Conservation (phyloP, 805 yeast species). For the Candida stauntonica region DNA sequence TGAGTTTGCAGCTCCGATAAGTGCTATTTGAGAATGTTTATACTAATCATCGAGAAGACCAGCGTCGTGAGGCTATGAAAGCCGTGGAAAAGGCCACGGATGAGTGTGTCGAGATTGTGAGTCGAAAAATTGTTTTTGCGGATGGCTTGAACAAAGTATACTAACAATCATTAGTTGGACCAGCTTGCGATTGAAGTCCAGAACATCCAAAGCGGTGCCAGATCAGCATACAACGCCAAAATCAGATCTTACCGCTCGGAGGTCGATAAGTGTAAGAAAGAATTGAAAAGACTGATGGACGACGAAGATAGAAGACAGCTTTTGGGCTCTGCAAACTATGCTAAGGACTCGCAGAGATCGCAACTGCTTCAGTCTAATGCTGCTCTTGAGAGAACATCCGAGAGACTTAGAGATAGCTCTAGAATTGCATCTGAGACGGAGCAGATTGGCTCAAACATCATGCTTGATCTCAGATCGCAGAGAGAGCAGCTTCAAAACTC, state of each 20-base stretch:
- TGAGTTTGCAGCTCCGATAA: conserved; percentile 20
- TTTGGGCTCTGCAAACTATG: conserved; percentile 48
- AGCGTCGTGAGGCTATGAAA: conserved; percentile 49
- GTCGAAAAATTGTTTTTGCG: conserved; percentile 15
- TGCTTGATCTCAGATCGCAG: conserved; percentile 85
- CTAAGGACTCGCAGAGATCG: conserved; percentile 67
- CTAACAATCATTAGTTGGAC: conserved; percentile 43
- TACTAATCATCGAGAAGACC: conserved; percentile 31
- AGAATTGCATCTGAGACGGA: conserved; percentile 92
- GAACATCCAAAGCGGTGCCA: conserved; percentile 65
- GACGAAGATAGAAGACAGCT: conserved; percentile 68
- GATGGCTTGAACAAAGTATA: not conserved
- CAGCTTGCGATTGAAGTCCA: conserved; percentile 87
- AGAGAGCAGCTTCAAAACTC: conserved; percentile 87
- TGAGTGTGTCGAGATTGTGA: conserved; percentile 65
- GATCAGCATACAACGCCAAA: conserved; percentile 71
- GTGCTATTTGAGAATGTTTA: not conserved
- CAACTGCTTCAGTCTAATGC: conserved; percentile 74
- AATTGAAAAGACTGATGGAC: conserved; percentile 55
- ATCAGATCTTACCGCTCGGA: conserved; percentile 67
- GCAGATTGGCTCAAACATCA: conserved; percentile 81
- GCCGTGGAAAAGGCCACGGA: conserved; percentile 68
- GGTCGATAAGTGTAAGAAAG: conserved; percentile 52
- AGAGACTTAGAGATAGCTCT: conserved; percentile 81
- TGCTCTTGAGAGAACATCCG: conserved; percentile 75